A percentile compares a stretch with the other conserved stretches of the same genome.
Evolutionary conservation across 331 rosid genomes (phyloP).

Genomic region (Acacia pycnantha): DNA sequence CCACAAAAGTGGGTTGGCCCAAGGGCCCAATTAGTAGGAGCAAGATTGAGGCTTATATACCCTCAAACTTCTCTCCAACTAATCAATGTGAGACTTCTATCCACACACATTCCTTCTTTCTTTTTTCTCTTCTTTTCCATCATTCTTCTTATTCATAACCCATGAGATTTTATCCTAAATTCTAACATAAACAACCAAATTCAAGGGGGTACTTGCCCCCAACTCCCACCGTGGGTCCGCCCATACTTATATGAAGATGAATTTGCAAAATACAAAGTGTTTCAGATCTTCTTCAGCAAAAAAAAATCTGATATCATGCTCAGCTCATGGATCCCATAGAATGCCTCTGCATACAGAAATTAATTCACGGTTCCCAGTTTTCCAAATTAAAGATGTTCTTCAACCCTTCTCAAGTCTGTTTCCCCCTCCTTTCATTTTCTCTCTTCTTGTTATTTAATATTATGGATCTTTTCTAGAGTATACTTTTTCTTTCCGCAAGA

Average conservation of each 20-base stretch:
- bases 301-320: not conserved
- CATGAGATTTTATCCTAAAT: too few relatives aligned
- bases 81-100: too few relatives aligned
- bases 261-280: not conserved
- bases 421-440: not conserved
- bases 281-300: not conserved
- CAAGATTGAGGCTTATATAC: too few relatives aligned
- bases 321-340: not conserved
- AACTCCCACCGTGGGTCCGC: too few relatives aligned
- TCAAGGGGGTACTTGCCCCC: too few relatives aligned
- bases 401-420: not conserved
- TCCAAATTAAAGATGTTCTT: not conserved
- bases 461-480: not conserved
- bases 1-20: too few relatives aligned
- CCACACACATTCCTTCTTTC: too few relatives aligned
- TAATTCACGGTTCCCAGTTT: not conserved
- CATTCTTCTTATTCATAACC: too few relatives aligned
- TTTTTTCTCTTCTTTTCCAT: too few relatives aligned
- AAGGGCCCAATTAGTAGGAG: too few relatives aligned
- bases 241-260: not conserved
- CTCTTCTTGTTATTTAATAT: not conserved
- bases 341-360: not conserved
- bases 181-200: too few relatives aligned
- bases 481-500: not conserved
- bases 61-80: too few relatives aligned